Conservation (phyloP, 345 rosid species). For the Citrus sinensis region DNA sequence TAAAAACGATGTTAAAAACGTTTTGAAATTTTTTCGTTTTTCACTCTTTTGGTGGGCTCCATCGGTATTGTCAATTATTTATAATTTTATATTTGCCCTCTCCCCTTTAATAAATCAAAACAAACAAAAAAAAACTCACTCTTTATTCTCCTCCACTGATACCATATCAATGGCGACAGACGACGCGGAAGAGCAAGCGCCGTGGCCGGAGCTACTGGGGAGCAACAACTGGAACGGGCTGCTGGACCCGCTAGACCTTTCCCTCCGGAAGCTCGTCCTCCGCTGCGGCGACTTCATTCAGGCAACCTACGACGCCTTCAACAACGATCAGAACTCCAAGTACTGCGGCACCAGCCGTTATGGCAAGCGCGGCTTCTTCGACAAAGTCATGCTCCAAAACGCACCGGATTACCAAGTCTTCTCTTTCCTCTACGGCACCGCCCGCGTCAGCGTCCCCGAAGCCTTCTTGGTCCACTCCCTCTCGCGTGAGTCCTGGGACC, state of each 20-base stretch:
- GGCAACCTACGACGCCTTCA: constrained; percentile 90
- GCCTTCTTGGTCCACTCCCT: constrained; percentile 64
- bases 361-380: constrained; percentile 56
- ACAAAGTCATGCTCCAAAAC: constrained; percentile 63
- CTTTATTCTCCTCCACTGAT: background rate
- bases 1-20: too few species aligned
- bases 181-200: constrained; percentile 25
- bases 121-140: background rate
- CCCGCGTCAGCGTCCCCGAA: constrained; percentile 52
- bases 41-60: too few species aligned
- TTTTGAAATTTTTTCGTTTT: accelerated
- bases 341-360: constrained; percentile 89
- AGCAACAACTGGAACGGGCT: constrained; percentile 64
- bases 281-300: constrained; percentile 92
- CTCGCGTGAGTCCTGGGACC: constrained; percentile 84
- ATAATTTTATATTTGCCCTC: too few species aligned
- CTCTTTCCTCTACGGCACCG: constrained; percentile 75
- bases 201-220: constrained; percentile 67
- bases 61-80: too few species aligned
- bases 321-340: constrained; percentile 76
- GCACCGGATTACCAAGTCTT: constrained; percentile 46
- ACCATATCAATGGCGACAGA: constrained; percentile 31
- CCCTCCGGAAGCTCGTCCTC: constrained; percentile 67
- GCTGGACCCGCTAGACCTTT: constrained; percentile 63
- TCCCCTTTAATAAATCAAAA: too few species aligned